Base-by-base conservation (phyloP, 164 flowering plant species). In the Aristolochia californica region DNA sequence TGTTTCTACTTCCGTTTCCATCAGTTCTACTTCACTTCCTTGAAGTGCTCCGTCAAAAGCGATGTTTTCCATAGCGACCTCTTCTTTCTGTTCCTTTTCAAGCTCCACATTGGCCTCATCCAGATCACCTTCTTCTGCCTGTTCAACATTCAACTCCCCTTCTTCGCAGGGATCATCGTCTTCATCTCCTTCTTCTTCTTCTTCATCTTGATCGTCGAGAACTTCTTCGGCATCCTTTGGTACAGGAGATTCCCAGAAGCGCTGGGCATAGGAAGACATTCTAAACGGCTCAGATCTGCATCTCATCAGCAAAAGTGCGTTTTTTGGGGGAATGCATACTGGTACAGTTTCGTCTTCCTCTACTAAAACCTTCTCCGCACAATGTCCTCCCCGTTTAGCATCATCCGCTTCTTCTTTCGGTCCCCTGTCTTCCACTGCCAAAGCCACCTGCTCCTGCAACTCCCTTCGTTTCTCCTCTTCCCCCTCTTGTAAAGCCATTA, bases 201-300 rank as follows among this genome's bases (percentile, higher is more conserved):
- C 65, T 38, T 72, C 75, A 17, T 75, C 78, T 22, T 80, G 64
- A 24, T 79, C 83, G 21, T 48, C 43, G 5, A 25, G 21, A 12
- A 40, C 66, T 0, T 69, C 71, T 12, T 64, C 66, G 8, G 56
- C 68, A 34, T 60, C 72, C 27, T 65, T 55, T 0, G 56, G 56
- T 18, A 56, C 64, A 16, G 84, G 72, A 7, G 81, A 60, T n/a
- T 84, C 90, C 83, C 89, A 86, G 43, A 83, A 79, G 12, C 75
- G 68, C 49, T 72, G 80, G 24, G 91, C 78, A n/a, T 84, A 83
- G 27, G 88, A 75, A 43, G 91, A 78, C 80, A 78, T 81, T 58
- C 78, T 77, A 22, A 82, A 65, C 22, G 98, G 98, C 66, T 84
- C 95, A 72, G 98, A 91, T 84, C 95, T 80, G 38, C 95, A 83